phyloP scores from a whole-genome alignment of 352 stramenopile genomes.

The Aphanomyces astaci region DNA sequence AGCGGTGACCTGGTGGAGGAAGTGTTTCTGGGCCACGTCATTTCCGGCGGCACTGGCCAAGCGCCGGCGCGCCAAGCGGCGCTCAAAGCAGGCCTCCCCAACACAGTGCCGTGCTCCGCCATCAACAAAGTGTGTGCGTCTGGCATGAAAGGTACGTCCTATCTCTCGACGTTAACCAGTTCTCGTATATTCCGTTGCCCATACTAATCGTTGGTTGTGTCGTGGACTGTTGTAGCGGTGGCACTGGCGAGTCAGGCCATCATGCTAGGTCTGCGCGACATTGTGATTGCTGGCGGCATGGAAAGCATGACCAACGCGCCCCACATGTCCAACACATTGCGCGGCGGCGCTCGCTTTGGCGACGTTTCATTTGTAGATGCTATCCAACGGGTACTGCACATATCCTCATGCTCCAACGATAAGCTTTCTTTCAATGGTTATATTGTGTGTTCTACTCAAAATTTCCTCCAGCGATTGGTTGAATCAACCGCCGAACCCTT shows the following conservation, averaged over 20 bases:
- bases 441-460: too few species aligned
- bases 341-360: constrained; percentile 77
- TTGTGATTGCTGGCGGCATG: constrained; percentile 88
- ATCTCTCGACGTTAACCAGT: background rate
- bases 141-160: constrained; percentile 86
- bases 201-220: too few species aligned
- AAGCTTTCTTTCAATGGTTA: too few species aligned
- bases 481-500: too few species aligned
- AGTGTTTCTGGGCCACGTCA: constrained; percentile 96
- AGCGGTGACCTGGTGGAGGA: constrained; percentile 86
- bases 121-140: constrained; percentile 99
- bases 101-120: constrained; percentile 92
- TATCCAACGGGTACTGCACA: constrained; percentile 40
- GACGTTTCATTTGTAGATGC: constrained; percentile 85
- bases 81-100: constrained; percentile 52
- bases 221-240: constrained; percentile 34
- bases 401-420: too few species aligned
- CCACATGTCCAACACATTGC: constrained; percentile 74
- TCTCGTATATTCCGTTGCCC: too few species aligned
- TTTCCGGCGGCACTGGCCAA: constrained; percentile 94
- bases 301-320: constrained; percentile 95
- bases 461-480: too few species aligned
- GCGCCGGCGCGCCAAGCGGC: constrained; percentile 92
- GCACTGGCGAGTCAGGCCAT: constrained; percentile 85
- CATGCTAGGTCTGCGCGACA: constrained; percentile 61